Evolutionary conservation across 371 early-diverging fungal species (phyloP), one percentile per base, ranked within the genome.

Genomic region (Lichtheimia hyalospora): DNA sequence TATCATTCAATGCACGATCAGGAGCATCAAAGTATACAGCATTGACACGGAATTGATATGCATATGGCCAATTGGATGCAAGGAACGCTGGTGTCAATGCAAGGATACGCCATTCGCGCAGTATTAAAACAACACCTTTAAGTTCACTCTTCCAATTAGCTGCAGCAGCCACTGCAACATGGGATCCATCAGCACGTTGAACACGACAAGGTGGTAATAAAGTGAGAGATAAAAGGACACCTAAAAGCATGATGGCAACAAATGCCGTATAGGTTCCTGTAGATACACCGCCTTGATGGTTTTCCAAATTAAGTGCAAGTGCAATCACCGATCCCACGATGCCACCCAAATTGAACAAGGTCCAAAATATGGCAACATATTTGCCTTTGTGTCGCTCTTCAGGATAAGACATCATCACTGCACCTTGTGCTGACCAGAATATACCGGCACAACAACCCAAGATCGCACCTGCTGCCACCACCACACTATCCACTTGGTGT

Each of bases 361-460:
- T 70, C 92, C 92, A 91, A 61, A 92, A 92, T 34, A 89, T 82
- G 24, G 89, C 82, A 55, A 93, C 88, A 67, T 77, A 92, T 53
- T 78, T 80, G 41, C 91, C 92, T 76, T 90, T 91, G 49, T 86
- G 78, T 14, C 75, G 71, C 57, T 87, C 88, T 52, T 75, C 71
- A 4, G 89, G 87, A 63, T 87, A 86, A 40, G 85, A 73, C 85
- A 87, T 81, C 84, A 87, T 85, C 58, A 89, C 77, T 16, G 85
- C 71, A 53, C 88, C 88, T 75, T 89, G 89, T 16, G 86, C 85
- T 41, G 81, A 74, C 88, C 88, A 89, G 50, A 86, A 72, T 21
- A 77, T 59, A 66, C 77, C 84, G 5, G 87, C 87, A 20, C 67
- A 74, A 27, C 80, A 61, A 64, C 91, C 91, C n/a, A 90, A 72